Evolutionary conservation across 1,139 yeast genomes (phyloP).

Genomic region (Pichia sp.): DNA sequence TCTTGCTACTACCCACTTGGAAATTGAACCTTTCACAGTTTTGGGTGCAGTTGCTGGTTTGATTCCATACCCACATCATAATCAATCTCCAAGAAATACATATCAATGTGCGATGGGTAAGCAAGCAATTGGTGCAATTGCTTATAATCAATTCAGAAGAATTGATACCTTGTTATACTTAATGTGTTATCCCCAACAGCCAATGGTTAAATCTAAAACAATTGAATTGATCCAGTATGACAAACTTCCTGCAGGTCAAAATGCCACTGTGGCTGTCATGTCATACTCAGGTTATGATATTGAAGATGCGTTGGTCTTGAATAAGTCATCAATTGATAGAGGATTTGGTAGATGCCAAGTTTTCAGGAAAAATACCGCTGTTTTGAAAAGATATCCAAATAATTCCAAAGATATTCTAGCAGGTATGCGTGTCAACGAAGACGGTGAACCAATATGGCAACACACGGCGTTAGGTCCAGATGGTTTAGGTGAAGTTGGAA

Average conservation of each 20-base stretch:
- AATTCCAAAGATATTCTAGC: slow-evolving; percentile 88
- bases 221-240: slow-evolving; percentile 94
- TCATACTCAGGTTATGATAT: slow-evolving; percentile 98
- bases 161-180: slow-evolving; percentile 89
- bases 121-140: slow-evolving; percentile 99
- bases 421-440: slow-evolving; percentile 84
- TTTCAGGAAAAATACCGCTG: slow-evolving; percentile 86
- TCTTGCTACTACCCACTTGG: slow-evolving; percentile 74
- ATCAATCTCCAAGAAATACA: slow-evolving; percentile 97
- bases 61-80: slow-evolving; percentile 99
- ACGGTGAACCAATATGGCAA: slow-evolving; percentile 76
- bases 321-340: slow-evolving; percentile 88
- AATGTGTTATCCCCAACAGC: slow-evolving; percentile 98
- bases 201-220: slow-evolving; percentile 97
- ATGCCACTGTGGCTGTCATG: slow-evolving; percentile 99
- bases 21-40: slow-evolving; percentile 93
- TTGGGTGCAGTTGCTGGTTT: slow-evolving; percentile 98
- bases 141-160: slow-evolving; percentile 91
- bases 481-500: slow-evolving; percentile 96
- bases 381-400: slow-evolving; percentile 85
- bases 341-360: slow-evolving; percentile 99
- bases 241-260: slow-evolving; percentile 97
- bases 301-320: slow-evolving; percentile 95
- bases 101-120: slow-evolving; percentile 99
- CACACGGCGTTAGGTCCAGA: slow-evolving; percentile 88